These are phyloP conservation scores for Lasiodiplodia theobromae DNA, from an alignment of 2,329 filamentous ascomycete species.

Conservation along the genomic window DNA sequence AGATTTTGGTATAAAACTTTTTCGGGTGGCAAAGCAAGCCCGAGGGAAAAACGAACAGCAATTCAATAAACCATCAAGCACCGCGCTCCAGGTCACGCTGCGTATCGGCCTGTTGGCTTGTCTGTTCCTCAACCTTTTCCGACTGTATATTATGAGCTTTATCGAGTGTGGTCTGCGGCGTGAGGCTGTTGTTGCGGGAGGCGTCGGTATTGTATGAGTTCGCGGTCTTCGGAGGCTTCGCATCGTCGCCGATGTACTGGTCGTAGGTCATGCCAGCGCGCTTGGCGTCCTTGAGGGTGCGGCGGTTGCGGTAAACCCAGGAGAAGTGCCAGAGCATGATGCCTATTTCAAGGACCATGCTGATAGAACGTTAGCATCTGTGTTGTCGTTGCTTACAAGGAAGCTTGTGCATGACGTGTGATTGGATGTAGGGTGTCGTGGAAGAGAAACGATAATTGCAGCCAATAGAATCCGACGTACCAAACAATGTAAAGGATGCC, in stretches of 20 bases:
- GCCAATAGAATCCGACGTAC: conserved; percentile 48
- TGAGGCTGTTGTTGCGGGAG: conserved; percentile 10
- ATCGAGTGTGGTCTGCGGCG: neutral
- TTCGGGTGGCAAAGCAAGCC: neutral
- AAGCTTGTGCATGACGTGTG: neutral
- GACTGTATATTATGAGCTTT: neutral
- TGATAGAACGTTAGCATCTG: conserved; percentile 37
- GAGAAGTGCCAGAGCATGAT: conserved; percentile 67
- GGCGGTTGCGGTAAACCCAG: conserved; percentile 64
- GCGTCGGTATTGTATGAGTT: neutral
- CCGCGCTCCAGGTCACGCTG: neutral
- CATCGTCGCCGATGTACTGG: conserved; percentile 49
- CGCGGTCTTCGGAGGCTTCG: conserved; percentile 2
- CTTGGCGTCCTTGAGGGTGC: conserved; percentile 61
- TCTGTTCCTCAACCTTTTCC: neutral
- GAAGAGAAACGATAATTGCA: too few relatives aligned
- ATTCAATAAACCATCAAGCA: neutral
- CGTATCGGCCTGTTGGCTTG: neutral
- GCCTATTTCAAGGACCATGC: conserved; percentile 64
- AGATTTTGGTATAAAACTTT: neutral
- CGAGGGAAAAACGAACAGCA: neutral
- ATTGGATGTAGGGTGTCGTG: neutral
- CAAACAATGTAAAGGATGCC: conserved; percentile 67
- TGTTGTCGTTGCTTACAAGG: neutral
- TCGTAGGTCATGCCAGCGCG: conserved; percentile 62